Conservation (phyloP, 2,329 filamentous ascomycete species). For the Talaromyces verruculosus region DNA sequence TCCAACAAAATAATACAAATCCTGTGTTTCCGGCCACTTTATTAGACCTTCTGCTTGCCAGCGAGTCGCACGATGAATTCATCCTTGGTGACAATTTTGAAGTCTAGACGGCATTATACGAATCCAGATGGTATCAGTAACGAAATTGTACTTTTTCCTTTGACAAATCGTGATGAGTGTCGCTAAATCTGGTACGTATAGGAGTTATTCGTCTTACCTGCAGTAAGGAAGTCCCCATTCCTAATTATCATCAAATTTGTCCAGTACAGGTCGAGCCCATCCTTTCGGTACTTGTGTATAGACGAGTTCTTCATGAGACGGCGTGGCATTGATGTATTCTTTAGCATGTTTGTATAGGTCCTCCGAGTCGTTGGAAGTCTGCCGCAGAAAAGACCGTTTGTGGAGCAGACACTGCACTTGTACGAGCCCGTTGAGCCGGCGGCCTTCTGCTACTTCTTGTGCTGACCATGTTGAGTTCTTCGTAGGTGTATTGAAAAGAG, state of each 20-base stretch:
- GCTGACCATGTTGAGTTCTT: not conserved
- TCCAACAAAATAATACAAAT: not conserved
- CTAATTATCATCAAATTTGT: not conserved
- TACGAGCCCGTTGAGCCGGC: not conserved
- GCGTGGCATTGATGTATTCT: not conserved
- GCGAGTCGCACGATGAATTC: not conserved
- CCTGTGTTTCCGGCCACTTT: not conserved
- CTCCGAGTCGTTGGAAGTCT: not conserved
- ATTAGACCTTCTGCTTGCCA: not conserved
- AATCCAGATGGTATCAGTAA: not conserved
- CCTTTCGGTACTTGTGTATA: not conserved
- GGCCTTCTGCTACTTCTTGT: not conserved
- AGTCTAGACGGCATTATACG: not conserved
- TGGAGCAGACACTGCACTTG: not conserved
- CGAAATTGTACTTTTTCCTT: not conserved
- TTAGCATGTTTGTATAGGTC: not conserved
- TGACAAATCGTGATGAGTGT: not conserved
- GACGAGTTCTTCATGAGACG: not conserved
- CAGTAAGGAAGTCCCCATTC: not conserved
- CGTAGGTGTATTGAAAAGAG: not conserved
- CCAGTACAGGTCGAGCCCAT: not conserved
- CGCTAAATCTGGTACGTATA: not conserved
- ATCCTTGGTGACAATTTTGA: not conserved
- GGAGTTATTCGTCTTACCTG: not conserved
- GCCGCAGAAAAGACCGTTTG: not conserved